Evolutionary conservation across 1,284 basidiomycete genomes (phyloP).

Genomic region (Veloporphyrellus conicus): DNA sequence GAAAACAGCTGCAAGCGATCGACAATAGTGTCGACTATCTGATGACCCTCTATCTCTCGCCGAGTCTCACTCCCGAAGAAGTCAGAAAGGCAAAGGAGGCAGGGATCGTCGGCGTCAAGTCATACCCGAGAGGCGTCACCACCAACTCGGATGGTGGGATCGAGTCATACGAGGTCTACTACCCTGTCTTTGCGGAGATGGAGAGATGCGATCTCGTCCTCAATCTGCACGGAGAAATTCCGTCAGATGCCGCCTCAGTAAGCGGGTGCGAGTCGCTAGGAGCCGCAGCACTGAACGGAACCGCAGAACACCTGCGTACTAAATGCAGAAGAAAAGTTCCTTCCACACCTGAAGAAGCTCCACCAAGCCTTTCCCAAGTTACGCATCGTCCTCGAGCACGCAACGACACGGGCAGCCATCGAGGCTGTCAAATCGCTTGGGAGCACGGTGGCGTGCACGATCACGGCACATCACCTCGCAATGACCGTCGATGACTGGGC

Average conservation of each 20-base stretch:
- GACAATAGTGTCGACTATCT: conserved; percentile 82
- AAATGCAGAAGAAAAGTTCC: conserved; percentile 90
- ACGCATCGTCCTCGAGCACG: conserved; percentile 97
- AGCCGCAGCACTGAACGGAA: conserved; percentile 3
- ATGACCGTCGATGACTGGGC: conserved; percentile 98
- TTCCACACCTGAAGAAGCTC: conserved; percentile 82
- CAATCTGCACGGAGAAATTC: conserved; percentile 96
- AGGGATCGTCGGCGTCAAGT: conserved; percentile 95
- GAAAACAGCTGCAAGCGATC: conserved; percentile 67
- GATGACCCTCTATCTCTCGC: conserved; percentile 94
- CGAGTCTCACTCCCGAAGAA: conserved; percentile 86
- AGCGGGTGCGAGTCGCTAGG: conserved; percentile 26
- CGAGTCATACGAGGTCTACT: conserved; percentile 93
- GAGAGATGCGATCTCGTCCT: conserved; percentile 90
- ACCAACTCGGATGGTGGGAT: conserved; percentile 97
- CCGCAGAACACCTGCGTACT: conserved; percentile 84
- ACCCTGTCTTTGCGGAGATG: conserved; percentile 94
- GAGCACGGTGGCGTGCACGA: conserved; percentile 89
- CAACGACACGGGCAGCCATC: conserved; percentile 95
- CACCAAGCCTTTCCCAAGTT: conserved; percentile 87
- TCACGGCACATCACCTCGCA: conserved; percentile 94
- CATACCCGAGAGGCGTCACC: conserved; percentile 95
- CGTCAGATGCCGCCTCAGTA: conserved; percentile 79
- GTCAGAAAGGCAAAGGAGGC: conserved; percentile 82
- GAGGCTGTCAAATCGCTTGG: conserved; percentile 84